Percentiles rank a stretch among this genome's conserved stretches.
phyloP scores from a whole-genome alignment of 345 rosid species.

The Citropsis articulata region DNA sequence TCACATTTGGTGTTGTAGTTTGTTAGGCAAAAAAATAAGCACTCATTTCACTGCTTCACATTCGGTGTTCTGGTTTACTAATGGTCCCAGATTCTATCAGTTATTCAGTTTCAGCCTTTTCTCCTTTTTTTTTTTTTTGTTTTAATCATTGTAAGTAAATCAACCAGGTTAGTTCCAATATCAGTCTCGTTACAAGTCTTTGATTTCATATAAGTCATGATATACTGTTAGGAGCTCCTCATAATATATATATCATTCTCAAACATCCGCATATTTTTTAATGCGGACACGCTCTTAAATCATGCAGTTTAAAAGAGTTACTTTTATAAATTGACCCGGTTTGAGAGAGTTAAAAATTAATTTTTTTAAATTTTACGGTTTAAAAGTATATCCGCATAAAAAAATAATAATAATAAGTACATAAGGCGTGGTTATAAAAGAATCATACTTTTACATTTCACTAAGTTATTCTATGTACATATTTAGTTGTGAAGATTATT shows the following conservation, averaged over 20 bases:
- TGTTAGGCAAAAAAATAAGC: constrained; percentile 7
- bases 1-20: constrained; percentile 7
- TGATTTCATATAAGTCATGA: background rate
- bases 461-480: background rate
- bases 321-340: too few relatives aligned
- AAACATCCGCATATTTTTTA: too few relatives aligned
- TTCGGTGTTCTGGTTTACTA: constrained; percentile 6
- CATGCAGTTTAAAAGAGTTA: too few relatives aligned
- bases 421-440: background rate
- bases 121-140: background rate
- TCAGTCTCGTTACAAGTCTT: background rate
- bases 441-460: background rate
- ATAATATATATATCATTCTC: too few relatives aligned
- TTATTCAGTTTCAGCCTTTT: background rate
- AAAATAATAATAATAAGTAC: too few relatives aligned
- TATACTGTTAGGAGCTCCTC: too few relatives aligned
- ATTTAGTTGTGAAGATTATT: background rate
- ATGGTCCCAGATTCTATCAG: constrained; percentile 1
- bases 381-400: too few relatives aligned
- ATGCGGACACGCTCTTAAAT: too few relatives aligned
- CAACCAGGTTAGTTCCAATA: background rate
- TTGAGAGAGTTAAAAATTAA: too few relatives aligned
- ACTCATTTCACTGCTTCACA: background rate
- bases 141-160: background rate
- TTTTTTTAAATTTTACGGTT: too few relatives aligned